phyloP scores from a whole-genome alignment of 257 asterid species.

The Craterostigma plantagineum region DNA sequence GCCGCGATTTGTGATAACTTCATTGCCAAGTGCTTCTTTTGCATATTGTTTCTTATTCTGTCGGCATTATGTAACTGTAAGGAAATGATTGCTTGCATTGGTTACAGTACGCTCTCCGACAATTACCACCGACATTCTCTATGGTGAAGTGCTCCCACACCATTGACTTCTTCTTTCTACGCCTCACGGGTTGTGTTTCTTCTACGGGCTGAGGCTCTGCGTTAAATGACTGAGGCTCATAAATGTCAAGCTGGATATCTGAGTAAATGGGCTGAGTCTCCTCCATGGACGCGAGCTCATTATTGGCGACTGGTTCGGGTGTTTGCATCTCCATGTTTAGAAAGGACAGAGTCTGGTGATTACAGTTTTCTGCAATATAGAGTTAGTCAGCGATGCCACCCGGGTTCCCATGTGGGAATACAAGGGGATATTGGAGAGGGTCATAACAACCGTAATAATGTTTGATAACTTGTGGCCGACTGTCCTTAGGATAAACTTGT shows the following conservation, averaged over 20 bases:
- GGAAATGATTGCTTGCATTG: constrained; percentile 98
- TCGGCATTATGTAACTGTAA: no score
- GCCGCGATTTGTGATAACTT: no score
- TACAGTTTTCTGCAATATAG: no score
- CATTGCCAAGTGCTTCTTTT: no score
- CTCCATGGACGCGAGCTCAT: constrained; percentile 38
- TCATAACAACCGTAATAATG: no score
- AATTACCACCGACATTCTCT: constrained; percentile 50
- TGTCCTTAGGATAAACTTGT: no score
- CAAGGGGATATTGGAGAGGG: no score
- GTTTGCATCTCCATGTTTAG: constrained; percentile 27
- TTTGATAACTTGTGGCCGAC: no score
- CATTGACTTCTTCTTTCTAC: constrained; percentile 81
- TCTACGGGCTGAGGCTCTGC: constrained; percentile 18
- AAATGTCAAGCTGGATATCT: constrained; percentile 22
- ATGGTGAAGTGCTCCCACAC: constrained; percentile 99
- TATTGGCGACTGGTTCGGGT: constrained; percentile 15
- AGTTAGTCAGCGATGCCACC: no score
- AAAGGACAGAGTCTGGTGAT: no score
- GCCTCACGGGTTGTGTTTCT: constrained; percentile 16
- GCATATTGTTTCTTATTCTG: no score
- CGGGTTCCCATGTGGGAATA: no score
- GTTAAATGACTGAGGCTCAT: constrained; percentile 11
- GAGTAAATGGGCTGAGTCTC: constrained; percentile 24
- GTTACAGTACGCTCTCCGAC: constrained; percentile 81